Base-by-base conservation (phyloP, 2,329 filamentous ascomycete genomes). In the Rhynchosporium secalis region DNA sequence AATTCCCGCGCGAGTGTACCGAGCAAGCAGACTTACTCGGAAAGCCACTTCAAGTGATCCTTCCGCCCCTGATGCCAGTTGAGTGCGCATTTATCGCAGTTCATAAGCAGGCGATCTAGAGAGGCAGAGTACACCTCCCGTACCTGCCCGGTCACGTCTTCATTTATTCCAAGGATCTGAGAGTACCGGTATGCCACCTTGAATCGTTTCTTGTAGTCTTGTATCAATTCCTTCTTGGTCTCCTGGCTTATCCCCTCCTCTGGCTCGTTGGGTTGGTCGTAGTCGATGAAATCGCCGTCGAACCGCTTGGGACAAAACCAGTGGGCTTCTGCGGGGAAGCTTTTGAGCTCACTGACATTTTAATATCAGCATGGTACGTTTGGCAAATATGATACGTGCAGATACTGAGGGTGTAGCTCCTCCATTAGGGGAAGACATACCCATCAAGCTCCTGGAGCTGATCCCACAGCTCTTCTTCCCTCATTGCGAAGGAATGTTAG, bases 21-120 rank as follows among this genome's bases (percentile, higher is more conserved):
- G n/a, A 26, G 29, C 40, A 38, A 3, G 36, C 70, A 65, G 31
- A 75, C 79, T 70, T 78, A 86, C 81, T 87, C 83, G 68, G 83
- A 80, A 60, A 92, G 78, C 54, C 83, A 79, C 63, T 86, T 83
- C 38, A 90, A 76, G 66, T 89, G 83, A 60, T 79, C 77, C 64
- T 83, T 83, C 65, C 90, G 87, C 36, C 82, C 83, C 72, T 85
- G 86, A 74, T 93, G 90, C 83, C 90, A 93, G 68, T 87, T 87
- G 65, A 86, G 81, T 57, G 90, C 87, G 72, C 90, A 93, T 57
- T 83, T 80, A 58, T 91, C 84, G 75, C 90, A 93, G 62, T 77
- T 79, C 62, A 80, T 83, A 29, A 93, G 78, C 45, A 83, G 82
- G 10, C 77, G 73, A 65, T 88, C 83, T 26, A 89, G 78, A 26